These are phyloP conservation scores for Yamadazyma laniorum DNA, from an alignment of 805 yeast genomes.

Conservation along the genomic window DNA sequence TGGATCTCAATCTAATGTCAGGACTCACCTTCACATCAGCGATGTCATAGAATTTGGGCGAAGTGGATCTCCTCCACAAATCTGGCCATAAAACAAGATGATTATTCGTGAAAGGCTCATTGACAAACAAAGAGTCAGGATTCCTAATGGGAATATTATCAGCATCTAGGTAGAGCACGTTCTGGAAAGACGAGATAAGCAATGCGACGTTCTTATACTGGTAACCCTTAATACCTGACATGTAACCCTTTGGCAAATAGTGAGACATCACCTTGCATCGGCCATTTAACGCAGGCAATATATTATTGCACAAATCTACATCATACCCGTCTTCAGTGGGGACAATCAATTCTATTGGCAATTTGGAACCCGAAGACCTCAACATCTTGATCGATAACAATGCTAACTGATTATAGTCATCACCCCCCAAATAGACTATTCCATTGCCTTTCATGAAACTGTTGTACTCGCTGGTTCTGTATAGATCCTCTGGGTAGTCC, in stretches of 20 bases:
- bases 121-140: conserved; percentile 35
- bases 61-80: conserved; percentile 40
- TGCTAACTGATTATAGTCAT: conserved; percentile 32
- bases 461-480: conserved; percentile 20
- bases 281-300: conserved; percentile 34
- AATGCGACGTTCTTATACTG: conserved; percentile 39
- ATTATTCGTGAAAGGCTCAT: conserved; percentile 28
- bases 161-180: conserved; percentile 37
- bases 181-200: conserved; percentile 35
- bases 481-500: conserved; percentile 21
- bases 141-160: conserved; percentile 37
- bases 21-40: conserved; percentile 27
- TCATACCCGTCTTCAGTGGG: conserved; percentile 33
- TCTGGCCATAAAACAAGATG: conserved; percentile 41
- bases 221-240: conserved; percentile 25
- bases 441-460: conserved; percentile 38
- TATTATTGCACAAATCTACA: conserved; percentile 28
- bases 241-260: conserved; percentile 24
- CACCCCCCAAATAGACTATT: conserved; percentile 41
- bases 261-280: conserved; percentile 50
- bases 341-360: conserved; percentile 39
- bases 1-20: conserved; percentile 21
- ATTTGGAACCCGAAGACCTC: conserved; percentile 29
- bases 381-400: conserved; percentile 32
- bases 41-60: conserved; percentile 35